These are phyloP conservation scores for Scortechinia acanthostroma DNA, from an alignment of 2,329 filamentous ascomycete genomes.

Conservation along the genomic window DNA sequence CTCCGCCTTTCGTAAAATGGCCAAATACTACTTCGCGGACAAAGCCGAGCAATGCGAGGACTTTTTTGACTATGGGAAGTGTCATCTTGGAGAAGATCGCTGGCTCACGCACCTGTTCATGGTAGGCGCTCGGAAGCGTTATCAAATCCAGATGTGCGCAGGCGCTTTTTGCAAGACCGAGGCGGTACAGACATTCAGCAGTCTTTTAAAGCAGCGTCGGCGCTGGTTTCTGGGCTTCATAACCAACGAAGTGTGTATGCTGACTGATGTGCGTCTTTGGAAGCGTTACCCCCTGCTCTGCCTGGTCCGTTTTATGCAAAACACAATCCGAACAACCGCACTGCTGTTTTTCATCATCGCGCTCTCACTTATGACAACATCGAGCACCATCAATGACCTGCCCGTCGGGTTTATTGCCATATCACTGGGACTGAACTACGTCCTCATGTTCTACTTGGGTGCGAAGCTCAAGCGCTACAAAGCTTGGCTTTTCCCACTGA, in stretches of 20 bases:
- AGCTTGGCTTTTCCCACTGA: constrained; percentile 87
- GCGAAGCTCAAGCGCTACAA: constrained; percentile 82
- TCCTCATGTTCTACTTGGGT: constrained; percentile 94
- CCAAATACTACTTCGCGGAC: constrained; percentile 96
- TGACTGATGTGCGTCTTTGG: constrained; percentile 90
- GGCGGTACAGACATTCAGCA: constrained; percentile 79
- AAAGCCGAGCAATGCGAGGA: constrained; percentile 93
- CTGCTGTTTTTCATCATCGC: constrained; percentile 91
- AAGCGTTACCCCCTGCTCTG: constrained; percentile 81
- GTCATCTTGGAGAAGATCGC: constrained; percentile 87
- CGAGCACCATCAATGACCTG: constrained; percentile 69
- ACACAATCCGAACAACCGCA: constrained; percentile 90
- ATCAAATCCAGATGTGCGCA: constrained; percentile 96
- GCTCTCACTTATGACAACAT: constrained; percentile 77
- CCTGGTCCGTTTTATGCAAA: constrained; percentile 84
- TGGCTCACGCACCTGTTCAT: constrained; percentile 98
- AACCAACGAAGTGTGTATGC: constrained; percentile 96
- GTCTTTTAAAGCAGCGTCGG: constrained; percentile 85
- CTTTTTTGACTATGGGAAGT: constrained; percentile 93
- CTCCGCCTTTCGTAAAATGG: constrained; percentile 92
- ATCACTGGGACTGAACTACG: constrained; percentile 86
- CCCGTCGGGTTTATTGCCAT: constrained; percentile 91
- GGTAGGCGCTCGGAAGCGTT: constrained; percentile 86
- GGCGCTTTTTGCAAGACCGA: constrained; percentile 98
- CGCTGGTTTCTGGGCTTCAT: constrained; percentile 97